These are phyloP conservation scores for Sungouiella blattae DNA, from an alignment of 805 yeast species.

Conservation along the genomic window DNA sequence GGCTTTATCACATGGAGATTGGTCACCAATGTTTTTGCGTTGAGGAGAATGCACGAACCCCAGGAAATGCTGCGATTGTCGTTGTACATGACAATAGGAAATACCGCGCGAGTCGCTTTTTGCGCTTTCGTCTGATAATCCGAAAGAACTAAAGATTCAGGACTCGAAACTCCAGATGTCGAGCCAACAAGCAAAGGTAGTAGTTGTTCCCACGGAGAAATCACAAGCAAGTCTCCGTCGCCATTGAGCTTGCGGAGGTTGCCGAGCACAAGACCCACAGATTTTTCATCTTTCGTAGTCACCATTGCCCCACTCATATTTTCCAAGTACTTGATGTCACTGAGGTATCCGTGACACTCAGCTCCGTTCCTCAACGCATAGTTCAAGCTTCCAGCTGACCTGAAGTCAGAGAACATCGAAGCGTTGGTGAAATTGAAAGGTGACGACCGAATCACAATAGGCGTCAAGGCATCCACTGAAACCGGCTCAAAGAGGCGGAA, in stretches of 20 bases:
- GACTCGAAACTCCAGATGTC: background rate
- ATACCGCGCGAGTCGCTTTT: background rate
- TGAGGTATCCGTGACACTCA: conserved; percentile 21
- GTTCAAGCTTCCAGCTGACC: conserved; percentile 15
- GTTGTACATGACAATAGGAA: conserved; percentile 1
- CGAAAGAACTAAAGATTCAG: background rate
- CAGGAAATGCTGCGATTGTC: conserved; percentile 18
- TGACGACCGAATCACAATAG: conserved; percentile 5
- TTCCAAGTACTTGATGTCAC: conserved; percentile 43
- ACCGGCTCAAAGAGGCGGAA: background rate
- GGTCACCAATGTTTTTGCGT: conserved; percentile 30
- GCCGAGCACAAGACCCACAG: conserved; percentile 40
- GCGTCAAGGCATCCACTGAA: background rate
- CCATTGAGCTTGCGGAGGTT: conserved; percentile 38
- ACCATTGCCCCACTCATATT: conserved; percentile 44
- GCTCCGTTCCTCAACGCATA: conserved; percentile 16
- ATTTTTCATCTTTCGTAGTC: conserved; percentile 1
- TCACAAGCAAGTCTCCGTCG: conserved; percentile 41
- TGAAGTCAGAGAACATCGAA: conserved; percentile 9
- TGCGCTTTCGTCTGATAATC: background rate
- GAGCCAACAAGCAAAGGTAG: background rate
- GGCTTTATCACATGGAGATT: conserved; percentile 40
- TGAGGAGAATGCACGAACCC: conserved; percentile 43
- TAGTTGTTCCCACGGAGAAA: conserved; percentile 25
- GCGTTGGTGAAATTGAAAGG: conserved; percentile 13